Conservation (phyloP, 352 stramenopile species). For the Phytophthora chlamydospora region DNA sequence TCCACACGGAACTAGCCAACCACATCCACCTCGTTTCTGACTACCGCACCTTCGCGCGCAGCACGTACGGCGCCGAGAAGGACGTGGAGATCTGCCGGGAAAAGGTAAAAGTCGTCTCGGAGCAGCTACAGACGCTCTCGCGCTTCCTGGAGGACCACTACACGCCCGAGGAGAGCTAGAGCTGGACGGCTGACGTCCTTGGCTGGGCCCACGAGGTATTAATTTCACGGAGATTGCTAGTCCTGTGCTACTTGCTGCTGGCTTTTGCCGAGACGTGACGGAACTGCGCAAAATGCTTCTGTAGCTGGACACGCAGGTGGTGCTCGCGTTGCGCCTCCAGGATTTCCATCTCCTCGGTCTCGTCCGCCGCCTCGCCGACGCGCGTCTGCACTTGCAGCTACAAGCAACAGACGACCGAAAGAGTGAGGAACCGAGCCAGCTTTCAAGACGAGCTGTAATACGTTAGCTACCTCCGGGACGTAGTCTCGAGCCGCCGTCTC, state of each 20-base stretch:
- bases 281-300: constrained; percentile 71
- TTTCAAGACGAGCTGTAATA: not conserved
- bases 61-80: constrained; percentile 86
- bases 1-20: constrained; percentile 81
- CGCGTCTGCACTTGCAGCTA: constrained; percentile 33
- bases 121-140: constrained; percentile 79
- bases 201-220: constrained; percentile 5
- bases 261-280: constrained; percentile 15
- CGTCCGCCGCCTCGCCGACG: constrained; percentile 30
- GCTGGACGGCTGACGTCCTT: not conserved
- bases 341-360: constrained; percentile 40
- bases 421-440: not conserved
- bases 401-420: not conserved
- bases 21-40: constrained; percentile 88
- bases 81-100: constrained; percentile 77
- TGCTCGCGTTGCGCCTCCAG: constrained; percentile 43
- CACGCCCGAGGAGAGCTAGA: constrained; percentile 62
- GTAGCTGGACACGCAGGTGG: constrained; percentile 45
- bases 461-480: constrained; percentile 36
- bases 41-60: constrained; percentile 84
- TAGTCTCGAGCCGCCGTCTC: constrained; percentile 47
- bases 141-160: constrained; percentile 83
- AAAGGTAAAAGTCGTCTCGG: constrained; percentile 80
- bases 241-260: constrained; percentile 10
- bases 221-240: constrained; percentile 30